Percentiles rank a stretch among this genome's conserved stretches.
Evolutionary conservation across 306 rosid species (phyloP).

Genomic region (Albizia julibrissin): DNA sequence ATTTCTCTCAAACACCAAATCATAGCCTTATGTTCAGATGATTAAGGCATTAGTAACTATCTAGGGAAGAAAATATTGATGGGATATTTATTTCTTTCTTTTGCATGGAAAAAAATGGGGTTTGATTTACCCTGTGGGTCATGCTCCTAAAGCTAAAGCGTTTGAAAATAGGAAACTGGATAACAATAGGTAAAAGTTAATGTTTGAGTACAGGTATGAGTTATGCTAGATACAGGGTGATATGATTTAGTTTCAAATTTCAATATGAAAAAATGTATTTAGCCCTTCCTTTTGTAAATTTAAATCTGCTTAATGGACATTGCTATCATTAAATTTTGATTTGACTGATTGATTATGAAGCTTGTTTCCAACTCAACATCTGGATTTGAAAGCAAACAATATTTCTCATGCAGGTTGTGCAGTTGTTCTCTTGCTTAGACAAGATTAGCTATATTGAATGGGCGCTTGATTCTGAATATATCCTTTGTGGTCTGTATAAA

Average conservation of each 20-base stretch:
- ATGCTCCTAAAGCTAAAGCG: background rate
- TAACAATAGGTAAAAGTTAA: background rate
- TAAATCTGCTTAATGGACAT: conserved; percentile 3
- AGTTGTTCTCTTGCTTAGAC: conserved; percentile 97
- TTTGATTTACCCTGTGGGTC: background rate
- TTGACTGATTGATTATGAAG: conserved; percentile 22
- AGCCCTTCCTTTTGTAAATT: conserved; percentile 10
- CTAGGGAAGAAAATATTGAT: background rate
- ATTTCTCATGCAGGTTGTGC: conserved; percentile 80
- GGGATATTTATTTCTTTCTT: background rate
- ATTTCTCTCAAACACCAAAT: background rate
- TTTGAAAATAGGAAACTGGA: background rate
- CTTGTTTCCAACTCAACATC: conserved; percentile 4
- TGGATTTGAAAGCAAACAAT: conserved; percentile 23
- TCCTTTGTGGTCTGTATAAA: conserved; percentile 93
- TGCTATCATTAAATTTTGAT: conserved; percentile 4
- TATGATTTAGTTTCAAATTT: background rate
- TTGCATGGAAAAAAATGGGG: background rate
- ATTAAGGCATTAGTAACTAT: background rate
- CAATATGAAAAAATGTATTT: conserved; percentile 4
- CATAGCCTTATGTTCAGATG: background rate
- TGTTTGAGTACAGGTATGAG: background rate
- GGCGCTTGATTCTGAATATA: conserved; percentile 96
- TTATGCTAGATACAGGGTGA: background rate
- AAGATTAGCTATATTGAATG: conserved; percentile 97